Evolutionary conservation across 208 protist genomes (phyloP), one percentile per base, ranked within the genome.

Genomic region (Strigomonas galati): DNA sequence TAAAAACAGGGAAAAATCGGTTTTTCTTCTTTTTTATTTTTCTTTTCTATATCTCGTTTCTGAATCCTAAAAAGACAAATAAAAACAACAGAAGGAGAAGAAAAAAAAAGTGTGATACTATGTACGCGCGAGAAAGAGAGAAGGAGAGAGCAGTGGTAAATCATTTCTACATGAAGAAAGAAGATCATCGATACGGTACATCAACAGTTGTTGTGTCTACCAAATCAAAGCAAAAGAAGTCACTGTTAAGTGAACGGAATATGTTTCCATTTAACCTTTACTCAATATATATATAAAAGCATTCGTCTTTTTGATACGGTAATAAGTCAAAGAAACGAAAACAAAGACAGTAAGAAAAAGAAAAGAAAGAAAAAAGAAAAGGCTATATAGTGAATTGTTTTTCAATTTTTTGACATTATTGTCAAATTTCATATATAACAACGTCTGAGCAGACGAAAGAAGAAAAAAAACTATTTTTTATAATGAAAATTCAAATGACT

Each of bases 241-340:
- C 51, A 10, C 10, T 23, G 10, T 19, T 7, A 23, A 24, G 6
- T 10, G 51, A 24, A 55, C 6, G 28, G 21, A 21, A n/a, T 32
- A 24, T n/a, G 27, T 37, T 37, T 15, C 17, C 43, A 48, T 53
- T n/a, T 53, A 21, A 53, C 23, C 19, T 35, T 58, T 32, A 23
- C 19, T 32, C 5, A 10, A 35, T 24, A 31, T 58, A 58, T 15
- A 35, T 35, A 14, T 58, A 58, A n/a, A 17, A 32, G 14, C 15
- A 58, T 58, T 58, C 23, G 31, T 48, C 31, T 46, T 62, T 10
- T 30, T 59, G 40, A 43, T 59, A 32, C 40, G 30, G n/a, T 59
- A 43, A 37, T 59, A 31, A 49, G 43, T 49, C 14, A 49, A 49
- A 49, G 43, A 19, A 49, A 49, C 14, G 43, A 19, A 49, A 49